Base-by-base conservation (phyloP, 192 early-diverging fungal species). In the Oehlia diaphana region DNA sequence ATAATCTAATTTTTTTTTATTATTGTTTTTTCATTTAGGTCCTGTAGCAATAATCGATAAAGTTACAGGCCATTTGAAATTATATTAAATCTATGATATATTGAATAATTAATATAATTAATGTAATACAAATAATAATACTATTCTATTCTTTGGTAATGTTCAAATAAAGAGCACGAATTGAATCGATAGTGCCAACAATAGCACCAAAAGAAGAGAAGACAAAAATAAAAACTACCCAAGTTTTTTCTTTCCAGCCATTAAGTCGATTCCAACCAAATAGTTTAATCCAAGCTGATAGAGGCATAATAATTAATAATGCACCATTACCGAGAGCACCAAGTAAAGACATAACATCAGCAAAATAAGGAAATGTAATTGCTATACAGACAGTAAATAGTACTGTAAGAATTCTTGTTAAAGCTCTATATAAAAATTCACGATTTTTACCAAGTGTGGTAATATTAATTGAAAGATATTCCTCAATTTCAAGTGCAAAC, bases 401-500 rank as follows among this genome's bases (percentile, higher is more conserved):
- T 85, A 90, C 81, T 2, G 89, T 81, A 9, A 77, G 31, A n/a
- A 86, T 44, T n/a, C 93, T 84, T 13, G 91, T 69, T 2, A 85
- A 2, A 6, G 84, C 80, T 64, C 90, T 85, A 53, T 81, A 82
- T 9, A 85, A 9, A 49, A 87, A 84, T 75, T 88, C 87, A 21
- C 79, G 75, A 58, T 69, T 9, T 37, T 74, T 79, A 14, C 88
- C 87, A 0, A 77, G 72, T 37, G 72, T 71, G 62, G 79, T 77
- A 13, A 85, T 80, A 28, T 84, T 85, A 64, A 91, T 83, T 13
- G 83, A 80, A 39, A 86, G 63, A 69, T 87, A 84, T 21, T 90
- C 79, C 81, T 94, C 93, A 19, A 90, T 72, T 58, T 92, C 90
- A 23, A 90, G 69, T 4, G 90, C 83, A 63, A 92, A 89, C n/a